Conservation (phyloP, 805 yeast genomes). For the Schwanniomyces pseudopolymorphus region DNA sequence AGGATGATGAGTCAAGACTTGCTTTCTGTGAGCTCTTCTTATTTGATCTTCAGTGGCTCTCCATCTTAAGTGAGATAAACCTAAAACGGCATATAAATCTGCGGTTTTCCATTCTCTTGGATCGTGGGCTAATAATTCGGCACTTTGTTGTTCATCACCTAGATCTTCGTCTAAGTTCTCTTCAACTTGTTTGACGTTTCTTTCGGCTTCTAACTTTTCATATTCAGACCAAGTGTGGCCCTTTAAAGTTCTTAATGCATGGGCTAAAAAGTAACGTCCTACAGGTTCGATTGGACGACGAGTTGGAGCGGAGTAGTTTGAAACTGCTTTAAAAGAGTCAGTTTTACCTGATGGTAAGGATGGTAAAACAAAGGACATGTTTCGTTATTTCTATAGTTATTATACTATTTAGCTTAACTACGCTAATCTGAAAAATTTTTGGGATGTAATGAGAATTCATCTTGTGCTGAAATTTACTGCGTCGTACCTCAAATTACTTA, state of each 20-base stretch:
- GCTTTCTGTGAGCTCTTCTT: conserved; percentile 94
- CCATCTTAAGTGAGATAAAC: conserved; percentile 87
- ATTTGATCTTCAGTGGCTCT: conserved; percentile 90
- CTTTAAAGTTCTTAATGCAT: conserved; percentile 91
- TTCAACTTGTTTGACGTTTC: conserved; percentile 72
- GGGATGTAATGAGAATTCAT: conserved; percentile 7
- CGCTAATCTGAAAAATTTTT: conserved; percentile 9
- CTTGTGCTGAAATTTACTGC: conserved; percentile 6
- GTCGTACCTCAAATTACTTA: background rate
- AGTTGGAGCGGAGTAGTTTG: conserved; percentile 56
- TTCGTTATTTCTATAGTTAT: background rate
- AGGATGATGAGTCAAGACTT: conserved; percentile 96
- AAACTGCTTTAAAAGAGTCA: conserved; percentile 50
- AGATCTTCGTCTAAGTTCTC: conserved; percentile 61
- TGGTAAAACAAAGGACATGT: conserved; percentile 49
- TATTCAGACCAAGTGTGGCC: conserved; percentile 99
- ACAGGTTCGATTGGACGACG: conserved; percentile 94
- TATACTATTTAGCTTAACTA: background rate
- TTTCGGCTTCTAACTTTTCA: conserved; percentile 90
- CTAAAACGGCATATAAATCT: conserved; percentile 94
- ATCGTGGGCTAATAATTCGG: conserved; percentile 76
- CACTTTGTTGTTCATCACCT: conserved; percentile 71
- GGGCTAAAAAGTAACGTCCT: conserved; percentile 93
- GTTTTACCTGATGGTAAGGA: conserved; percentile 44
- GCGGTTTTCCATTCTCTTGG: conserved; percentile 98